phyloP scores from a whole-genome alignment of 257 asterid species.

The Petunia axillaris region DNA sequence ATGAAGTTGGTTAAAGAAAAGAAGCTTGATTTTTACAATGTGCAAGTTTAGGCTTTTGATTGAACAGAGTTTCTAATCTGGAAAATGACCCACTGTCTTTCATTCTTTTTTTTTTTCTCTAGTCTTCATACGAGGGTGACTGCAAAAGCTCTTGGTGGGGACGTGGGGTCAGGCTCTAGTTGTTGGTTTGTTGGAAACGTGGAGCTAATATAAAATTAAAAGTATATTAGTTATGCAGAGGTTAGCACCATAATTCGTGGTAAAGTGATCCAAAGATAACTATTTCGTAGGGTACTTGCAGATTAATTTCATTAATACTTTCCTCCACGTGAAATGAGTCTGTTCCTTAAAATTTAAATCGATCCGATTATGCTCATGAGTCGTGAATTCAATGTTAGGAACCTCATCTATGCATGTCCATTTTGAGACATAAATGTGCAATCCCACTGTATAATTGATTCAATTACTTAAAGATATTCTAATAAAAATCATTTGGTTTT shows the following conservation, averaged over 20 bases:
- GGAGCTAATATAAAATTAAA: neutral
- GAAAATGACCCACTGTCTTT: slow-evolving; percentile 55
- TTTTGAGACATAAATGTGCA: too few relatives aligned
- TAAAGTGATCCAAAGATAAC: neutral
- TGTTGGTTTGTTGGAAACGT: slow-evolving; percentile 6
- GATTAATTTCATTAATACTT: too few relatives aligned
- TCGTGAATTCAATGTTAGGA: too few relatives aligned
- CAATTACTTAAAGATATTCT: too few relatives aligned
- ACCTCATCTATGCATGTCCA: too few relatives aligned
- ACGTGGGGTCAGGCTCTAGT: neutral
- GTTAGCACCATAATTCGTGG: neutral
- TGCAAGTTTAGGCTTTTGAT: slow-evolving; percentile 37
- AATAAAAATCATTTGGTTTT: too few relatives aligned
- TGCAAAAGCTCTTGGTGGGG: neutral
- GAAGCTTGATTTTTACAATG: slow-evolving; percentile 22
- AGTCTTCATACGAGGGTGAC: neutral
- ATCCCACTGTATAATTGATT: too few relatives aligned
- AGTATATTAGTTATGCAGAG: neutral
- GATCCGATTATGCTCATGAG: too few relatives aligned
- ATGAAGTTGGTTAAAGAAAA: slow-evolving; percentile 44
- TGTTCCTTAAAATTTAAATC: too few relatives aligned
- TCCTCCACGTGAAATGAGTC: too few relatives aligned
- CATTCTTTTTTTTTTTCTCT: neutral
- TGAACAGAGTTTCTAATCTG: slow-evolving; percentile 56
- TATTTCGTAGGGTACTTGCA: too few relatives aligned